Evolutionary conservation across 352 stramenopile genomes (phyloP).

Genomic region (Blastocystis sp.): DNA sequence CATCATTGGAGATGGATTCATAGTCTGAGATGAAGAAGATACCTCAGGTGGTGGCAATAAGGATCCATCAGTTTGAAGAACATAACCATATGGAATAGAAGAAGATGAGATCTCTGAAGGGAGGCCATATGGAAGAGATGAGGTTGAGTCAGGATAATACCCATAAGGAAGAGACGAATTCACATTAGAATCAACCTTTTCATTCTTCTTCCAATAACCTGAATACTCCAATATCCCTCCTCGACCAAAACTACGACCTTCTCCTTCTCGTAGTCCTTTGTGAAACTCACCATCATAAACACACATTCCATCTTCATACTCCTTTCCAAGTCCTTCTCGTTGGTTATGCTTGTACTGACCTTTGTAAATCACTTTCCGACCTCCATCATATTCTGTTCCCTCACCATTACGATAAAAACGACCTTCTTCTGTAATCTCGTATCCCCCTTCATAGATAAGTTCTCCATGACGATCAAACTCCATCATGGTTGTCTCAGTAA

Average conservation of each 20-base stretch:
- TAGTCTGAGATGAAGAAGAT: too few relatives aligned
- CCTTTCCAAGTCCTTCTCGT: slow-evolving; percentile 3
- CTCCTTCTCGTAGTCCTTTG: not conserved
- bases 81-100: too few relatives aligned
- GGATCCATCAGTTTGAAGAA: too few relatives aligned
- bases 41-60: too few relatives aligned
- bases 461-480: slow-evolving; percentile 8
- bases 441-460: slow-evolving; percentile 10
- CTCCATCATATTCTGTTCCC: not conserved
- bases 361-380: not conserved
- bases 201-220: not conserved
- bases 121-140: too few relatives aligned
- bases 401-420: not conserved
- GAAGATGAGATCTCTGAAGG: too few relatives aligned
- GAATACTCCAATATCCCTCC: not conserved
- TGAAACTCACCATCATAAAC: slow-evolving; percentile 20
- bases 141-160: too few relatives aligned
- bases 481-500: not conserved
- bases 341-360: not conserved
- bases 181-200: not conserved
- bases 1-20: too few relatives aligned
- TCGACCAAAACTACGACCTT: not conserved
- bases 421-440: not conserved
- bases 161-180: not conserved
- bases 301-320: slow-evolving; percentile 3